Conservation (phyloP, 1,284 basidiomycete genomes). For the Cryptococcus depauperatus region DNA sequence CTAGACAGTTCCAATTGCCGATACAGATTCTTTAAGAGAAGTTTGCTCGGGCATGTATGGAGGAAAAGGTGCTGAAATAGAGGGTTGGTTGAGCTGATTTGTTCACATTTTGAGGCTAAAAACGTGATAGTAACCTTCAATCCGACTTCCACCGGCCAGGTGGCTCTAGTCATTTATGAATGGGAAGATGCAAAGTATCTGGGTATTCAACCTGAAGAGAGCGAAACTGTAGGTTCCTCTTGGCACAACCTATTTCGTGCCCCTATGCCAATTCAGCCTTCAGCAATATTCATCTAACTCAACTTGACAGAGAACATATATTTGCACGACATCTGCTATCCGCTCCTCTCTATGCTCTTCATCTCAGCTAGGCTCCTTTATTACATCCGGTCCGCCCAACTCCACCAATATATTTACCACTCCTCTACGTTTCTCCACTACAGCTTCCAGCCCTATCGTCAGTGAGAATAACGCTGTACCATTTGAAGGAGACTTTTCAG, state of each 20-base stretch:
- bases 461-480: conserved; percentile 9
- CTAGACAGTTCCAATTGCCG: conserved; percentile 41
- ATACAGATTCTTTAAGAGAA: conserved; percentile 62
- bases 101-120: too few relatives aligned
- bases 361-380: conserved; percentile 71
- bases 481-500: too few relatives aligned
- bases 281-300: background rate
- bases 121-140: conserved; percentile 79
- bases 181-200: conserved; percentile 80
- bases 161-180: conserved; percentile 92
- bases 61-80: background rate
- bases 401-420: conserved; percentile 53
- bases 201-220: conserved; percentile 52
- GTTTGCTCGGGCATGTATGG: conserved; percentile 95
- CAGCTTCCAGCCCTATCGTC: conserved; percentile 6
- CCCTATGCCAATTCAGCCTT: conserved; percentile 31
- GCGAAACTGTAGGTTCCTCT: conserved; percentile 25
- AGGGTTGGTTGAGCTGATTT: background rate
- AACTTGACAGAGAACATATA: conserved; percentile 70
- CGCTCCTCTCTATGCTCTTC: conserved; percentile 60
- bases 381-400: conserved; percentile 61
- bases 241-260: too few relatives aligned
- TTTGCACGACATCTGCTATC: conserved; percentile 57
- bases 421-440: conserved; percentile 38
- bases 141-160: conserved; percentile 65